A percentile compares a stretch with the other conserved stretches of the same genome.
phyloP scores from a whole-genome alignment of 2,329 filamentous ascomycete species.

The Ilyonectria destructans region DNA sequence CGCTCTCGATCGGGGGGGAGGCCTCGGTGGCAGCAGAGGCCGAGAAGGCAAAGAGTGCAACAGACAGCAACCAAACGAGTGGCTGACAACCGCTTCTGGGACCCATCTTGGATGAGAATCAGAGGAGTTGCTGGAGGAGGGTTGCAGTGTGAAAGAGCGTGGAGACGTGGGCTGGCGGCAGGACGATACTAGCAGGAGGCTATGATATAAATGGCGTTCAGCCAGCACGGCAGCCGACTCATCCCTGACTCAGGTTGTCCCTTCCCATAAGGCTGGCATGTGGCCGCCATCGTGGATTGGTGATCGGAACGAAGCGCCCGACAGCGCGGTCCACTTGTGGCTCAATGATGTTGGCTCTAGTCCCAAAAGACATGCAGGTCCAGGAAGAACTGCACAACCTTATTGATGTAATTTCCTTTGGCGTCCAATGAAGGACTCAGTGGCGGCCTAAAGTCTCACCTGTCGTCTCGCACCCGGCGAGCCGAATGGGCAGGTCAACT shows the following conservation, averaged over 20 bases:
- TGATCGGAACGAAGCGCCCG: conserved; percentile 28
- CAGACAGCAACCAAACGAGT: conserved; percentile 42
- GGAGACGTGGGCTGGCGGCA: conserved; percentile 4
- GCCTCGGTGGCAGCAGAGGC: conserved; percentile 17
- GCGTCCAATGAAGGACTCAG: conserved; percentile 7
- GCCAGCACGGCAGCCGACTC: not conserved
- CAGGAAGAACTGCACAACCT: conserved; percentile 7
- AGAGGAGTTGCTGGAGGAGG: conserved; percentile 4
- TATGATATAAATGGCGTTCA: conserved; percentile 32
- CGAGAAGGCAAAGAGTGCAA: conserved; percentile 37
- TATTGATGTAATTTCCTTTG: conserved; percentile 10
- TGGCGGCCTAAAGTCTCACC: conserved; percentile 4
- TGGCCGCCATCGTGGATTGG: conserved; percentile 26
- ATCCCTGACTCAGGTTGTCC: conserved; percentile 26
- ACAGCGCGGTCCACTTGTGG: conserved; percentile 20
- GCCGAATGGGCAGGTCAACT: not conserved
- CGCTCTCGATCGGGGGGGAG: conserved; percentile 36
- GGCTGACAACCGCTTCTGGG: conserved; percentile 36
- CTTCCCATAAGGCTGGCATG: conserved; percentile 41
- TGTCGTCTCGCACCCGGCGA: conserved; percentile 6
- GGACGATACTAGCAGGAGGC: conserved; percentile 1
- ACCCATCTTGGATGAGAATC: conserved; percentile 39
- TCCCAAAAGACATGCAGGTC: conserved; percentile 18
- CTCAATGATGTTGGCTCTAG: conserved; percentile 5
- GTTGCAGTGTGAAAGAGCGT: conserved; percentile 12